A percentile compares a stretch with the other conserved stretches of the same genome.
phyloP scores from a whole-genome alignment of 805 yeast genomes.

The Candida pini region DNA sequence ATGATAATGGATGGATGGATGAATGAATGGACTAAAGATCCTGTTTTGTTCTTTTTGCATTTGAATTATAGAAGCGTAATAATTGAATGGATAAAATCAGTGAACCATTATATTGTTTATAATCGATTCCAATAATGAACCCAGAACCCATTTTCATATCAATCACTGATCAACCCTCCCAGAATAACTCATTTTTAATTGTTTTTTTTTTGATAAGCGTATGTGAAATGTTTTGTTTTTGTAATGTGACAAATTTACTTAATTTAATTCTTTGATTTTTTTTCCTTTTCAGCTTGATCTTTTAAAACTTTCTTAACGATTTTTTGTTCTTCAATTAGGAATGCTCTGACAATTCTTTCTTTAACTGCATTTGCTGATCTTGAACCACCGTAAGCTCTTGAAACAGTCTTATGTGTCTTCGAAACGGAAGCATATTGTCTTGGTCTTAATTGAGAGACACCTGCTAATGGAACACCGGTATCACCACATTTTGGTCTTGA shows the following conservation, averaged over 20 bases:
- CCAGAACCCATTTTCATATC: too few species aligned
- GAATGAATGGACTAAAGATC: too few species aligned
- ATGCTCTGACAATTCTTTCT: constrained; percentile 99
- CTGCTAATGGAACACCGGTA: constrained; percentile 64
- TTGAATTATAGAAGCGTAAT: too few species aligned
- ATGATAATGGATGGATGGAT: too few species aligned
- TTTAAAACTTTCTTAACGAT: constrained; percentile 98
- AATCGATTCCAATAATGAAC: too few species aligned
- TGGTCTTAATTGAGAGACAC: constrained; percentile 93
- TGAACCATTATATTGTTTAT: too few species aligned
- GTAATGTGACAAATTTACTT: constrained; percentile 7
- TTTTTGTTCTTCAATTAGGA: constrained; percentile 99
- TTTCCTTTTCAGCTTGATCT: constrained; percentile 89
- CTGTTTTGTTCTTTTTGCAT: too few species aligned
- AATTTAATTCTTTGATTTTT: constrained; percentile 41
- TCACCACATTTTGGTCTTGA: constrained; percentile 87
- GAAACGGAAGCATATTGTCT: constrained; percentile 94
- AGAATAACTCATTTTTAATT: too few species aligned
- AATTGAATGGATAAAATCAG: too few species aligned
- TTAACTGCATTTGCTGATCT: constrained; percentile 98
- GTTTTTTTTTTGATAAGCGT: too few species aligned
- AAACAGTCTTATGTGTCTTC: constrained; percentile 95
- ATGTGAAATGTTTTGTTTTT: too few species aligned
- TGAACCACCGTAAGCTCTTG: constrained; percentile 99
- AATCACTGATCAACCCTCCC: too few species aligned